Conservation (phyloP, 208 protist species). For the Crithidia thermophila region DNA sequence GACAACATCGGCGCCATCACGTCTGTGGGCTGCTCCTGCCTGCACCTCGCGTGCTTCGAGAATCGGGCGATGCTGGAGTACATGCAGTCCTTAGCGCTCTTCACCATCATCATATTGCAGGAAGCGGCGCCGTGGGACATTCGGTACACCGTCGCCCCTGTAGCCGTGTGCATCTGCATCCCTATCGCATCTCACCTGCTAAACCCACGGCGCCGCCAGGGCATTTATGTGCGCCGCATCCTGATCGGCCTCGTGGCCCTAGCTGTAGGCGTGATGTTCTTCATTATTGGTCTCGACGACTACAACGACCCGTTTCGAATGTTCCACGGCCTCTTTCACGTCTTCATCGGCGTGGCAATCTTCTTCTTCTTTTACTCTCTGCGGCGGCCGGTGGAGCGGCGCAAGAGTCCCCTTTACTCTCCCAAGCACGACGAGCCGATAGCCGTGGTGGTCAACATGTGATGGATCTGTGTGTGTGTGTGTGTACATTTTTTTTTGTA, state of each 20-base stretch:
- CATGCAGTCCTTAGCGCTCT: constrained; percentile 49
- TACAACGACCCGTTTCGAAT: constrained; percentile 58
- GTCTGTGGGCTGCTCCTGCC: constrained; percentile 44
- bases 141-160: constrained; percentile 47
- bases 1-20: constrained; percentile 78
- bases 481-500: no score
- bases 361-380: constrained; percentile 50
- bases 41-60: constrained; percentile 42
- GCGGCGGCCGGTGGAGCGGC: constrained; percentile 11
- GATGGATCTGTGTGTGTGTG: background rate
- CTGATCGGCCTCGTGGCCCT: constrained; percentile 28
- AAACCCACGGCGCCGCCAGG: constrained; percentile 18
- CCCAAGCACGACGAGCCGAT: constrained; percentile 12
- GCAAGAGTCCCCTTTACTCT: constrained; percentile 1
- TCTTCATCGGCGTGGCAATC: constrained; percentile 46
- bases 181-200: constrained; percentile 45
- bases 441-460: constrained; percentile 20
- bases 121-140: constrained; percentile 69
- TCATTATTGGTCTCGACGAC: constrained; percentile 66
- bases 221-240: constrained; percentile 19
- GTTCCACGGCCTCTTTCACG: constrained; percentile 78
- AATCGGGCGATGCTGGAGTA: constrained; percentile 33
- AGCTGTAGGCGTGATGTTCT: constrained; percentile 40
- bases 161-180: constrained; percentile 38
- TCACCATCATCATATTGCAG: constrained; percentile 56